Evolutionary conservation across 192 early-diverging fungal genomes (phyloP).

Genomic region (Rhizoclosmatium sp.): DNA sequence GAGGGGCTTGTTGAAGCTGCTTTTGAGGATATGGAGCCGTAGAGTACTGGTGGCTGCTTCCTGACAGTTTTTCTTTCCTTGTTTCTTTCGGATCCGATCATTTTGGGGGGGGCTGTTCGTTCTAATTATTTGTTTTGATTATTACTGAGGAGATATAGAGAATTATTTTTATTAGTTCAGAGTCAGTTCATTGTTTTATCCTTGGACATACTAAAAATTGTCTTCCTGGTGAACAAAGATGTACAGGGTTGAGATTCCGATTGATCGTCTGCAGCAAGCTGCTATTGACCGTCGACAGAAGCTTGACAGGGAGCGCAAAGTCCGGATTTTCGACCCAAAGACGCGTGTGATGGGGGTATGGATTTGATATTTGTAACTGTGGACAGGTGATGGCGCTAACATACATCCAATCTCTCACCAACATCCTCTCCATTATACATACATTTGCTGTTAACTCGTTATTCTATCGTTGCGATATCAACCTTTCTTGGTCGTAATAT

Average conservation of each 20-base stretch:
- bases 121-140: neutral
- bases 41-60: neutral
- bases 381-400: no score
- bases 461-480: neutral
- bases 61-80: neutral
- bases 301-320: constrained; percentile 64
- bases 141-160: neutral
- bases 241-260: constrained; percentile 67
- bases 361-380: neutral
- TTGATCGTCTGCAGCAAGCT: constrained; percentile 57
- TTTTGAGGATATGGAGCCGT: constrained; percentile 44
- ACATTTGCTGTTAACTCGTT: no score
- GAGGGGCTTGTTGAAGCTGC: constrained; percentile 40
- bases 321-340: constrained; percentile 68
- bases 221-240: constrained; percentile 33
- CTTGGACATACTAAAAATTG: neutral
- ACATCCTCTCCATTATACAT: no score
- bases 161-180: neutral
- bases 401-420: no score
- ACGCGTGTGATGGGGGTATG: constrained; percentile 60
- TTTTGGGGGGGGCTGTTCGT: neutral
- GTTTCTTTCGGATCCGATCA: neutral
- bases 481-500: neutral
- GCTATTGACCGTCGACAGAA: constrained; percentile 57
- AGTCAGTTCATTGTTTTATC: neutral